Conservation (phyloP, 106 monocot species). For the Gastrodia elata region DNA sequence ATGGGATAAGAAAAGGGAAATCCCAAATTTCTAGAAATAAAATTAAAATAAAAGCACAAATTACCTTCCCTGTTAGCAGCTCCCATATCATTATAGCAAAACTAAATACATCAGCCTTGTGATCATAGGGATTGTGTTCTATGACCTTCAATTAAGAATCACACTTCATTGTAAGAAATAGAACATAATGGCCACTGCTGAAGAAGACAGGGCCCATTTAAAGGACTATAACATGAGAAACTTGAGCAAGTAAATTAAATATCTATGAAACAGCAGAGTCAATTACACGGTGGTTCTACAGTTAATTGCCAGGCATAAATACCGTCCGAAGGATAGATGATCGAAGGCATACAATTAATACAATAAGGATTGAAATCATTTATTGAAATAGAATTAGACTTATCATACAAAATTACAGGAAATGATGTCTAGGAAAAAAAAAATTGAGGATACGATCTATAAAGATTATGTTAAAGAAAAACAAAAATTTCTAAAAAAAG, state of each 20-base stretch:
- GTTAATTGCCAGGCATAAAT: not conserved
- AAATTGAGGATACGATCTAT: not conserved
- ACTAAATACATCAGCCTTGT: constrained; percentile 97
- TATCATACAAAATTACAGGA: not conserved
- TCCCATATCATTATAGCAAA: constrained; percentile 86
- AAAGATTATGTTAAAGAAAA: not conserved
- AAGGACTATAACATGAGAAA: not conserved
- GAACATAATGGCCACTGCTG: not conserved
- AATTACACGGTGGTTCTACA: not conserved
- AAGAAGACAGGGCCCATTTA: not conserved
- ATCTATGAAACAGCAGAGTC: not conserved
- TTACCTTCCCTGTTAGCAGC: constrained; percentile 79
- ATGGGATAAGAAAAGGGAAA: not conserved
- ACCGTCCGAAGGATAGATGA: not conserved
- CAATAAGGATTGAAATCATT: not conserved
- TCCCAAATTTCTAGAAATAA: not conserved
- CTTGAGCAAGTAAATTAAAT: not conserved
- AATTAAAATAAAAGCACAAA: not conserved
- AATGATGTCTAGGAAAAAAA: not conserved
- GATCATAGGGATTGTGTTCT: constrained; percentile 90
- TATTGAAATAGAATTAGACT: not conserved
- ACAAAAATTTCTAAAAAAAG: too few relatives aligned
- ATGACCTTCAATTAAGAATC: constrained; percentile 58
- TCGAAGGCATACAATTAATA: not conserved
- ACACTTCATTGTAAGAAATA: constrained; percentile 4